Conservation (phyloP, 1,284 basidiomycete species). For the Coniferiporia weirii region DNA sequence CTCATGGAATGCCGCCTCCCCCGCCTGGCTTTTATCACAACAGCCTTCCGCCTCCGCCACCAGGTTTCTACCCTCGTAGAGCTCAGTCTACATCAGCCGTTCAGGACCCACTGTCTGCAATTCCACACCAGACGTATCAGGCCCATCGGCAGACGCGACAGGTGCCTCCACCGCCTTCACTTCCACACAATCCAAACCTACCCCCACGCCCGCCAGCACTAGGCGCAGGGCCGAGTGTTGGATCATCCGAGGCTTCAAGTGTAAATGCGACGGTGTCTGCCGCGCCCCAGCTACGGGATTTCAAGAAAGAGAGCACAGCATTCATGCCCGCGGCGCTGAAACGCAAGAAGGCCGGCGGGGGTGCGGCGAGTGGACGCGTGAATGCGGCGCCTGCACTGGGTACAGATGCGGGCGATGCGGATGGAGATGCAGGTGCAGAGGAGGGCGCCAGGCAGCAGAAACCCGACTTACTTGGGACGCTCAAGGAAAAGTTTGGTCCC, state of each 20-base stretch:
- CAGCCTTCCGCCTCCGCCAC: slow-evolving; percentile 29
- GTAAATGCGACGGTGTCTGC: slow-evolving; percentile 71
- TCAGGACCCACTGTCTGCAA: slow-evolving; percentile 20
- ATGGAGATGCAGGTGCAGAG: slow-evolving; percentile 24
- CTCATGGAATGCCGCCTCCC: slow-evolving; percentile 20
- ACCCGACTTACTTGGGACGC: slow-evolving; percentile 59
- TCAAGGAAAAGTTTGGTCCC: slow-evolving; percentile 56
- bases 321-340: slow-evolving; percentile 77
- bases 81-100: slow-evolving; percentile 20
- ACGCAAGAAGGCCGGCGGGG: slow-evolving; percentile 47
- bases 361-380: slow-evolving; percentile 35
- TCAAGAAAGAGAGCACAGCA: slow-evolving; percentile 87
- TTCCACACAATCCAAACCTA: slow-evolving; percentile 39
- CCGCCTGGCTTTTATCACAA: slow-evolving; percentile 17
- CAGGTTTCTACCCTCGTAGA: slow-evolving; percentile 25
- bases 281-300: slow-evolving; percentile 79
- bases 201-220: slow-evolving; percentile 27
- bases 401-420: slow-evolving; percentile 29
- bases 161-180: slow-evolving; percentile 27
- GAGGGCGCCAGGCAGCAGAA: slow-evolving; percentile 28
- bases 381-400: slow-evolving; percentile 59
- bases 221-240: slow-evolving; percentile 13
- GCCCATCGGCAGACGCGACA: slow-evolving; percentile 7
- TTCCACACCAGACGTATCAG: slow-evolving; percentile 21
- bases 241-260: slow-evolving; percentile 19